Evolutionary conservation across 306 rosid species (phyloP), one percentile per base, ranked within the genome.

Genomic region (Lablab purpureus): DNA sequence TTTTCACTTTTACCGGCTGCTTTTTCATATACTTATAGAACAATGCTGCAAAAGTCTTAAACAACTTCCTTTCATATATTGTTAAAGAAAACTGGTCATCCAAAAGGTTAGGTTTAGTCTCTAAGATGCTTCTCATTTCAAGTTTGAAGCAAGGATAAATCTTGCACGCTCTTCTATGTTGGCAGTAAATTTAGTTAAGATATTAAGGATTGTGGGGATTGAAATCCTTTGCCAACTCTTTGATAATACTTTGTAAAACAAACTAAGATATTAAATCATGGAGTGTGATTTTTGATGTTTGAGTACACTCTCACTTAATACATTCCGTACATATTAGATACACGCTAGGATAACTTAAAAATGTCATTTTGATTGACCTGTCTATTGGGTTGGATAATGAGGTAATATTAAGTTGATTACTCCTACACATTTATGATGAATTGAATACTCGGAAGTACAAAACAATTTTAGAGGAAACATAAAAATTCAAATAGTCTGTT

Each of bases 61-160:
- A 51, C 67, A 25, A 7, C 67, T 63, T 50, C 3, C 58, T 27
- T 50, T 40, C 11, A 12, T 9, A 40, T 40, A 10, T 40, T 40
- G 4, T 10, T 9, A 10, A 10, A 10, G 45, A 40, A 40, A 40
- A 40, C 22, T 9, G 4, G 73, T 55, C 22, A 47, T n/a, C 7
- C 43, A 34, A n/a, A 46, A 62, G 46, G 34, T 36, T 60, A 47
- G 13, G 18, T 71, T 59, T 79, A 10, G n/a, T 47, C 40, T 71
- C 64, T 60, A 52, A 34, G 30, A 47, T 0, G 3, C 64, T 17
- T 11, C 59, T 37, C 47, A 40, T 25, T 64, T 40, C 65, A 54
- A 15, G 52, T 21, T 66, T 36, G 67, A 67, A 51, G 46, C 81
- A 22, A 51, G 75, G 75, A 67, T 36, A 67, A 77, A 52, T 43